Conservation (phyloP, 345 rosid genomes). For the Diplotaxis tenuifolia region DNA sequence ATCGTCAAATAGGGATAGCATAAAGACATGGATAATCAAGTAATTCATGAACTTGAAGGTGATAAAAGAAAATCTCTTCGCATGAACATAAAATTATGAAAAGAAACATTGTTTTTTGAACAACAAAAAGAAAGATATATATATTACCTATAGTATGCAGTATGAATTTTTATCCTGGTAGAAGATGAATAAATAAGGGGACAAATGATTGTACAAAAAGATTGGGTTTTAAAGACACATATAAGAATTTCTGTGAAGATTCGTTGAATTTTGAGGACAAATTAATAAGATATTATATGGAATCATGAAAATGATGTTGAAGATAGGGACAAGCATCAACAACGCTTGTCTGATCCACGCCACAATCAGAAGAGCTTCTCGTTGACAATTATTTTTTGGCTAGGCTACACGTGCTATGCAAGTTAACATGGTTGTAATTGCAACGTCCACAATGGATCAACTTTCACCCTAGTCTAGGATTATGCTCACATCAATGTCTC, state of each 20-base stretch:
- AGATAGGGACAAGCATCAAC: conserved; percentile 17
- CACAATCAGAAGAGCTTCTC: no score
- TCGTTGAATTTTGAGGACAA: neutral
- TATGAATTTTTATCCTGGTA: neutral
- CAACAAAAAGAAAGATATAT: no score
- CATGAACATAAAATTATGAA: no score
- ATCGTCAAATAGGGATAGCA: neutral
- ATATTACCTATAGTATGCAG: neutral
- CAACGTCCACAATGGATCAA: no score
- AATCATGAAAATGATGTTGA: neutral
- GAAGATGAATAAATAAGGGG: conserved; percentile 18
- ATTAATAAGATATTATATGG: neutral
- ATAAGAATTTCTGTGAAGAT: neutral
- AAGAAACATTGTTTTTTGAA: no score
- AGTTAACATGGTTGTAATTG: no score
- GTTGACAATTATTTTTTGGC: no score
- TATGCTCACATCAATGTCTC: no score
- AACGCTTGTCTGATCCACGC: no score
- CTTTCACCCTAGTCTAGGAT: no score
- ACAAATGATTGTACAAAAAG: neutral
- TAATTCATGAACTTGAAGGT: neutral
- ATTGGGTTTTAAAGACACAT: conserved; percentile 19
- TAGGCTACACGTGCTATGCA: no score
- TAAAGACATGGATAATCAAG: neutral
- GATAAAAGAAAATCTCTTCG: neutral